Percentiles rank a stretch among this genome's conserved stretches.
These are phyloP conservation scores for Cyclocybe cylindracea DNA, from an alignment of 768 basidiomycete genomes.

Conservation along the genomic window DNA sequence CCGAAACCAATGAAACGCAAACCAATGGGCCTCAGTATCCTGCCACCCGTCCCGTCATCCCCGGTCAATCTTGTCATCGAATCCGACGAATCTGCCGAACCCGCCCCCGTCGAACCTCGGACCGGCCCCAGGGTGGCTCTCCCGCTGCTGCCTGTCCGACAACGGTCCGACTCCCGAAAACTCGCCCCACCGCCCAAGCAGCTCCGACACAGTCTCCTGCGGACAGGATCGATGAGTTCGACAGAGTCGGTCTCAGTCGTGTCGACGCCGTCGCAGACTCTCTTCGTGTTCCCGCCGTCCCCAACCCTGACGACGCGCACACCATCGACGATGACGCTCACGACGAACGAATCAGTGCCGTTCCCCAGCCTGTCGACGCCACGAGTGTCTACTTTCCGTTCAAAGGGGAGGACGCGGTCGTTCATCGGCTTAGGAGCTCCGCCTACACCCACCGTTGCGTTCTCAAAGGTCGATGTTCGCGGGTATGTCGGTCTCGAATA, in stretches of 20 bases:
- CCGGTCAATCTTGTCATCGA: constrained; percentile 57
- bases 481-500: constrained; percentile 69
- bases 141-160: constrained; percentile 41
- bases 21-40: constrained; percentile 58
- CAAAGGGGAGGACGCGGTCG: constrained; percentile 67
- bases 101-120: constrained; percentile 4
- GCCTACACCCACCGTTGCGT: constrained; percentile 77
- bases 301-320: constrained; percentile 57
- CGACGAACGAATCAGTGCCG: constrained; percentile 54
- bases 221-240: constrained; percentile 30
- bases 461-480: constrained; percentile 80
- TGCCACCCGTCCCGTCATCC: constrained; percentile 76
- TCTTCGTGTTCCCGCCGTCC: constrained; percentile 87
- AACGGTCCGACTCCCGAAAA: constrained; percentile 56
- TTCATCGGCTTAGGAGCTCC: constrained; percentile 72
- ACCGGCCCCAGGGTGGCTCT: constrained; percentile 16
- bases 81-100: constrained; percentile 13
- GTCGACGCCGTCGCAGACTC: constrained; percentile 74
- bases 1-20: constrained; percentile 54
- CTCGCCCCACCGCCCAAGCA: constrained; percentile 59
- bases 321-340: constrained; percentile 82
- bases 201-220: constrained; percentile 39
- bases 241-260: constrained; percentile 24
- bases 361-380: constrained; percentile 67
- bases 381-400: constrained; percentile 66